Evolutionary conservation across 2,329 filamentous ascomycete species (phyloP), one percentile per base, ranked within the genome.

Genomic region (Macrophomina tecta): DNA sequence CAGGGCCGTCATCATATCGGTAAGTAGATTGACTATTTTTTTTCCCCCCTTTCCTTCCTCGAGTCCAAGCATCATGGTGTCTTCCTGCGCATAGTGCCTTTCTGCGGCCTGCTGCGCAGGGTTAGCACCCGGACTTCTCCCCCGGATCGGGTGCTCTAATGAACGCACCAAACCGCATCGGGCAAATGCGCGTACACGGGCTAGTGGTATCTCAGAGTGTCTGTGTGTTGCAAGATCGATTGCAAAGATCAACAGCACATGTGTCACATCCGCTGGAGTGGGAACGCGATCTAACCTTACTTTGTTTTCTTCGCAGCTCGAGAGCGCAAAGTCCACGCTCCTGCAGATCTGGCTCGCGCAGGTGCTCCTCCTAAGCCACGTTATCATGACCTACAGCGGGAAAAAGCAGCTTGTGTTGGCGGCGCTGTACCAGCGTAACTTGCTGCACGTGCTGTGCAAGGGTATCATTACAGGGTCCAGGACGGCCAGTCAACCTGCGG

Each of bases 331-430:
- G 28, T 45, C 40, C 16, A 45, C 48, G 28, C 42, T 23, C 5
- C 23, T 61, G 56, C 56, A 61, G 40, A 23, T 61, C 12, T 48
- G 56, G 56, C 49, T 61, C 34, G 56, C 56, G 30, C 56, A 48
- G 32, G 56, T 48, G 9, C 40, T 61, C 14, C 28, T 61, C 14
- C 56, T 61, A 6, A 49, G 56, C 38, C 56, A 61, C 7, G 12
- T 49, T 28, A 48, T 16, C 56, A 61, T 61, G 56, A n/a, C 16
- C 14, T 61, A 48, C 16, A 48, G 40, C 28, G 56, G 56, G 2
- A 46, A 34, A 11, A 61, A 49, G 38, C 18, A 30, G 56, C 56
- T 61, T n/a, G 32, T 61, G 5, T 16, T 61, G 42, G 38, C 56
- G 9, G 14, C 36, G n/a, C 48, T 49, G 32, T 51, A 28, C 34